phyloP scores from a whole-genome alignment of 2,329 filamentous ascomycete genomes.

The Penicillium griseofulvum region DNA sequence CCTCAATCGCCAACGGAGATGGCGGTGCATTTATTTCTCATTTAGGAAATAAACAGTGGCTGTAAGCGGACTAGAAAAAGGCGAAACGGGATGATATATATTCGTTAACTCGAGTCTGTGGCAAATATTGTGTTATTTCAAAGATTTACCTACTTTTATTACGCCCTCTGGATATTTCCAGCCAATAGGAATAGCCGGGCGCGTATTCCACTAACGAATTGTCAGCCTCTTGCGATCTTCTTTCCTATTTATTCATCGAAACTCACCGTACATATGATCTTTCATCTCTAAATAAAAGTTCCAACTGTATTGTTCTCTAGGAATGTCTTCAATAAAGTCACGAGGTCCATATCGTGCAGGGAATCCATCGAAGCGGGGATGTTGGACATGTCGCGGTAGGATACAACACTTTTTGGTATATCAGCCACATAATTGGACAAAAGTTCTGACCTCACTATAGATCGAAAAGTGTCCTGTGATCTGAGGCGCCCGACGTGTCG shows the following conservation, averaged over 20 bases:
- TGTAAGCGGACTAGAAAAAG: neutral
- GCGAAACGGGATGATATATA: neutral
- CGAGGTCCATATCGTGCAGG: neutral
- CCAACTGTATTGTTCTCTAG: neutral
- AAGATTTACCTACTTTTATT: neutral
- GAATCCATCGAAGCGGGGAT: neutral
- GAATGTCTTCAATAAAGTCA: neutral
- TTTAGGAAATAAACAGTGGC: neutral
- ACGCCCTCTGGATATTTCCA: neutral
- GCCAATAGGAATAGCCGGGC: neutral
- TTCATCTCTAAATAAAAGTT: neutral
- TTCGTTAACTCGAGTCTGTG: neutral
- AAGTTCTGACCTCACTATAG: neutral
- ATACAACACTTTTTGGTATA: neutral
- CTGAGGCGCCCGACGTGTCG: neutral
- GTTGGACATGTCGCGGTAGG: neutral
- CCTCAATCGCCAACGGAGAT: neutral
- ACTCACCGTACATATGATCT: neutral
- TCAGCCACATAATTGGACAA: neutral
- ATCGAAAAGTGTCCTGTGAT: neutral
- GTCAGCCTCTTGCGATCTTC: neutral
- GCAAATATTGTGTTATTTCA: neutral
- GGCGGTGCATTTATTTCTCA: neutral
- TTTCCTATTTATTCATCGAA: neutral
- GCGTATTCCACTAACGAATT: neutral